phyloP scores from a whole-genome alignment of 2,329 filamentous ascomycete species.

The Ceratocystiopsis sp. region DNA sequence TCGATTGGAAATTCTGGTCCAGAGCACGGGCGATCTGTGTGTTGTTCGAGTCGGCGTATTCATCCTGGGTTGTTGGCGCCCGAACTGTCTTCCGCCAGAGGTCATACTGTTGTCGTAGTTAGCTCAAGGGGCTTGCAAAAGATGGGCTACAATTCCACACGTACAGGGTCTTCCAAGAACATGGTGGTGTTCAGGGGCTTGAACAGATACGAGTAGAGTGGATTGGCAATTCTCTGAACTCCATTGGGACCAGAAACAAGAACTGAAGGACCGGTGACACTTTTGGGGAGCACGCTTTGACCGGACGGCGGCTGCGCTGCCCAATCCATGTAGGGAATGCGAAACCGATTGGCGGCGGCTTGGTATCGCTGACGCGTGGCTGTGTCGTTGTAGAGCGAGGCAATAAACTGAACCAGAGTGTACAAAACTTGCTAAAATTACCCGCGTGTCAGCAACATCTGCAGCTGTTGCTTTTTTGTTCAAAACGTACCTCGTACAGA shows the following conservation, averaged over 20 bases:
- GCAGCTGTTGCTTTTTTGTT: no score
- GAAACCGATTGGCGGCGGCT: conserved; percentile 31
- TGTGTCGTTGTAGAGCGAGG: conserved; percentile 28
- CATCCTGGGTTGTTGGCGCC: conserved; percentile 25
- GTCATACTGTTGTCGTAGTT: conserved; percentile 28
- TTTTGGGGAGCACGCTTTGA: conserved; percentile 29
- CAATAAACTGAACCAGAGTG: conserved; percentile 22
- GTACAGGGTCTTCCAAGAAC: conserved; percentile 42
- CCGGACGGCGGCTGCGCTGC: conserved; percentile 29
- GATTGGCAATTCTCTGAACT: conserved; percentile 39
- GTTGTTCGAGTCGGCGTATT: conserved; percentile 39
- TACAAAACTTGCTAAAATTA: conserved; percentile 21
- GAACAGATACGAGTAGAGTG: conserved; percentile 43
- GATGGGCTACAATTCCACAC: conserved; percentile 9
- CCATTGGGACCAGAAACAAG: conserved; percentile 41
- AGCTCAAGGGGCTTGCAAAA: neutral
- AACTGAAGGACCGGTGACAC: conserved; percentile 24
- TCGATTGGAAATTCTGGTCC: conserved; percentile 32
- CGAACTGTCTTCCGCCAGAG: conserved; percentile 43
- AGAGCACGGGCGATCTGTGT: conserved; percentile 34
- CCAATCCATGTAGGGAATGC: conserved; percentile 46
- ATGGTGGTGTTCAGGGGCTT: conserved; percentile 39
- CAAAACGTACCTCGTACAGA: conserved; percentile 32
- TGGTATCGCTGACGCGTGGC: conserved; percentile 27
- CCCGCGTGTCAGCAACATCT: neutral